Conservation (phyloP, 257 asterid species). For the Solanum bulbocastanum region DNA sequence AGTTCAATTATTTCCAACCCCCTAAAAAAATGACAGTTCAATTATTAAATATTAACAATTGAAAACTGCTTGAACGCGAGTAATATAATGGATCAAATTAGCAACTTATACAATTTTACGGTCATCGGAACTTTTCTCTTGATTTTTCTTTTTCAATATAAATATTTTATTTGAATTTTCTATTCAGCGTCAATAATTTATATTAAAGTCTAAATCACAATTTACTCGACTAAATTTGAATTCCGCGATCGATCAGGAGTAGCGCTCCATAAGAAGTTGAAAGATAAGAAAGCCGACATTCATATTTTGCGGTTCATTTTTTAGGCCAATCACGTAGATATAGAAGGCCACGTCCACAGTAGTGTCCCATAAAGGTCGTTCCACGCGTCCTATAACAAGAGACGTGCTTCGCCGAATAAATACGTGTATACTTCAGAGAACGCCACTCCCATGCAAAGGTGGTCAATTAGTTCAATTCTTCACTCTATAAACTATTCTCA, state of each 20-base stretch:
- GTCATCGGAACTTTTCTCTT: background rate
- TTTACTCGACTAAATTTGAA: too few species aligned
- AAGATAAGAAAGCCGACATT: background rate
- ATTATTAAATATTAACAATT: background rate
- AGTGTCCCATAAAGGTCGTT: background rate
- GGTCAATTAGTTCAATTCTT: background rate
- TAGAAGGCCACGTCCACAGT: constrained; percentile 24
- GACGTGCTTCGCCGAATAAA: background rate
- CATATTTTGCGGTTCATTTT: background rate
- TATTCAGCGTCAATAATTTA: too few species aligned
- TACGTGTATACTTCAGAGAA: constrained; percentile 7
- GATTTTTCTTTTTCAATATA: too few species aligned
- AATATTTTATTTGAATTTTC: too few species aligned
- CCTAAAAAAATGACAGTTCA: background rate
- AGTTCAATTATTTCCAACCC: background rate
- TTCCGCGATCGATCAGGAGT: too few species aligned
- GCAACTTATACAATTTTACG: background rate
- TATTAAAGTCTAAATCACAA: too few species aligned
- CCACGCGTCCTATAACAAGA: constrained; percentile 26
- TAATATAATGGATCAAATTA: background rate
- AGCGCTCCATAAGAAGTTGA: too few species aligned
- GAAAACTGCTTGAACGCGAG: background rate
- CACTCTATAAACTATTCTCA: background rate
- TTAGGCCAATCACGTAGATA: background rate
- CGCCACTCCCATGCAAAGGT: constrained; percentile 27